These are phyloP conservation scores for Zychaea mexicana DNA, from an alignment of 371 early-diverging fungal genomes.

Conservation along the genomic window DNA sequence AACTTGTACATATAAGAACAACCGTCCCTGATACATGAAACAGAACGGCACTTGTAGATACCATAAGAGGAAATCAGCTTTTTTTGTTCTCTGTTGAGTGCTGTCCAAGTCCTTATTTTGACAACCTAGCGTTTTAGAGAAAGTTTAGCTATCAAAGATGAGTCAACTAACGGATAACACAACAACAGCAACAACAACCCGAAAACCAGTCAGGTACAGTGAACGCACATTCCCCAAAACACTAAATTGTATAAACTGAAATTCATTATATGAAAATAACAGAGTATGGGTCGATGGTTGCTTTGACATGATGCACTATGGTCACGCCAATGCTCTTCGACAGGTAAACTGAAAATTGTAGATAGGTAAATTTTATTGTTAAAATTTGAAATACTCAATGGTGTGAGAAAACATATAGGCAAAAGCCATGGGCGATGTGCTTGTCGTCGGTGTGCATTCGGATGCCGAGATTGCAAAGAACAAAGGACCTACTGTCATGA, in stretches of 20 bases:
- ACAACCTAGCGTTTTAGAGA: no score
- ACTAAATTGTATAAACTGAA: no score
- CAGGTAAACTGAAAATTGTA: conserved; percentile 60
- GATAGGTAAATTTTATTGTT: background rate
- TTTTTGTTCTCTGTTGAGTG: no score
- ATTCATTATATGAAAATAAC: background rate
- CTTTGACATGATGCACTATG: conserved; percentile 96
- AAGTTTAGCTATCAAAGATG: no score
- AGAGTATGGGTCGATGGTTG: conserved; percentile 92
- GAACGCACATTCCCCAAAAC: background rate
- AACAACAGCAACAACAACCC: no score
- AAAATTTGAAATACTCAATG: no score
- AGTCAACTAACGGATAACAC: background rate
- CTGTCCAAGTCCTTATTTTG: no score
- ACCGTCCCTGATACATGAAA: no score
- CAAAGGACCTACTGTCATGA: conserved; percentile 98
- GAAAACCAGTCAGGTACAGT: background rate
- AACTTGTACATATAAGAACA: no score
- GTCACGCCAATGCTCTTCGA: conserved; percentile 95
- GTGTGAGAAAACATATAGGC: no score
- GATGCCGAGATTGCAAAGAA: conserved; percentile 88
- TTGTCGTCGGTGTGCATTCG: conserved; percentile 97
- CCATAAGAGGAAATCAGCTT: no score
- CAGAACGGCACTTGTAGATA: no score
- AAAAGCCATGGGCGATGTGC: conserved; percentile 87